Evolutionary conservation across 768 basidiomycete species (phyloP), one percentile per base, ranked within the genome.

Genomic region (Artomyces pyxidatus): DNA sequence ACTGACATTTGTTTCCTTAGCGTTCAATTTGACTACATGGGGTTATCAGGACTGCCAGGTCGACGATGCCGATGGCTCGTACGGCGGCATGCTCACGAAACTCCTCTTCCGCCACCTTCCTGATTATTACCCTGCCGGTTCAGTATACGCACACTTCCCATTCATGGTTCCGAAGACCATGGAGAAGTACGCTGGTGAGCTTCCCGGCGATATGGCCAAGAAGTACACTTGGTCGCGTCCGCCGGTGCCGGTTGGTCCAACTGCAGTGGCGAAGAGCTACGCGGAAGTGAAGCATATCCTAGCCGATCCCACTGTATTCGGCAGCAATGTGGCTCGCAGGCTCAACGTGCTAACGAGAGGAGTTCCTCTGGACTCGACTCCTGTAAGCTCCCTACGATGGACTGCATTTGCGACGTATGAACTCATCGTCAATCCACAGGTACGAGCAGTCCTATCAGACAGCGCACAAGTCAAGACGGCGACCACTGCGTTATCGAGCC

Each of bases 111-210:
- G 77, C 42, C 79, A 78, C 17, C 68, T 92, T 26, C 88, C 88
- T 0, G 66, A 80, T 19, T 71, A 83, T 53, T 92, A 85, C 63
- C 76, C 79, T 10, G 66, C 71, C 21, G 72, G 76, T 14, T 84
- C 81, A 10, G 72, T 73, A 3, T 87, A 88, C 58, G 86, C 79
- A 1, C 81, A 85, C 59, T 92, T 92, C 75, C 88, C 90, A 9
- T 85, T 93, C 74, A 59, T 85, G 58, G 77, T 76, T 4, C 88
- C 88, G 27, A 59, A 60, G 16, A 65, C 54, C 49, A 74, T 81
- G 71, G 61, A 73, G 53, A 53, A 63, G 2, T 59, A 62, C 41
- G 58, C 85, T 50, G 50, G 49, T 39, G 60, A 68, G 42, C 61
- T 61, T 43, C 62, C 49, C 45, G 56, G 46, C 6, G 56, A 60